Evolutionary conservation across 306 rosid species (phyloP).

Genomic region (Morella rubra): DNA sequence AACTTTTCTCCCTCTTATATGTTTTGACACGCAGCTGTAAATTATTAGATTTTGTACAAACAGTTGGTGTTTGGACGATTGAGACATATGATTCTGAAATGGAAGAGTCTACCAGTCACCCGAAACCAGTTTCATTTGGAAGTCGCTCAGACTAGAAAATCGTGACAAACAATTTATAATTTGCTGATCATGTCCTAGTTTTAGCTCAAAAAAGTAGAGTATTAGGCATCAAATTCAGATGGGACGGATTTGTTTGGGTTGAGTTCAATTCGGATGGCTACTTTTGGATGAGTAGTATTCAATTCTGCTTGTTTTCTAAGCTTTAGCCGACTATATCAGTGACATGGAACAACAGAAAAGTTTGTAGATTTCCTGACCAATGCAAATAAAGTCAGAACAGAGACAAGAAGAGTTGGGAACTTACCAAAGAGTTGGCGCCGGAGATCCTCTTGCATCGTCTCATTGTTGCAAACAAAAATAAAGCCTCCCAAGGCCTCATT

Average conservation of each 20-base stretch:
- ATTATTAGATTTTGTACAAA: too few species aligned
- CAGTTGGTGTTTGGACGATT: too few species aligned
- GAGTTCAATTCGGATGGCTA: background rate
- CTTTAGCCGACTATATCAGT: background rate
- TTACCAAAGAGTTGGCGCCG: constrained; percentile 34
- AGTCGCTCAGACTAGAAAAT: too few species aligned
- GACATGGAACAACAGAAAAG: background rate
- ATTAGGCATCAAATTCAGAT: background rate
- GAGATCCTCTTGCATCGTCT: constrained; percentile 34
- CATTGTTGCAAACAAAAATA: constrained; percentile 34
- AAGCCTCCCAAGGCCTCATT: constrained; percentile 34
- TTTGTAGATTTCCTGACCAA: background rate
- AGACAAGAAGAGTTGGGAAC: background rate
- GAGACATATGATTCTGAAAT: too few species aligned
- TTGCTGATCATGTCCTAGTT: too few species aligned
- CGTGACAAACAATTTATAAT: too few species aligned
- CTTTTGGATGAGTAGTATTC: background rate
- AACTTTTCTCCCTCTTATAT: too few species aligned
- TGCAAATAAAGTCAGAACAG: background rate
- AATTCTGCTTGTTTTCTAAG: background rate
- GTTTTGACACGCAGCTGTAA: too few species aligned
- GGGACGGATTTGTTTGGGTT: background rate
- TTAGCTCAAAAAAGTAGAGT: too few species aligned
- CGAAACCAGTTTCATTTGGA: too few species aligned
- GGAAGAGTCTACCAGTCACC: too few species aligned